These are phyloP conservation scores for Boletus sp. DNA, from an alignment of 768 basidiomycete genomes.

Conservation along the genomic window DNA sequence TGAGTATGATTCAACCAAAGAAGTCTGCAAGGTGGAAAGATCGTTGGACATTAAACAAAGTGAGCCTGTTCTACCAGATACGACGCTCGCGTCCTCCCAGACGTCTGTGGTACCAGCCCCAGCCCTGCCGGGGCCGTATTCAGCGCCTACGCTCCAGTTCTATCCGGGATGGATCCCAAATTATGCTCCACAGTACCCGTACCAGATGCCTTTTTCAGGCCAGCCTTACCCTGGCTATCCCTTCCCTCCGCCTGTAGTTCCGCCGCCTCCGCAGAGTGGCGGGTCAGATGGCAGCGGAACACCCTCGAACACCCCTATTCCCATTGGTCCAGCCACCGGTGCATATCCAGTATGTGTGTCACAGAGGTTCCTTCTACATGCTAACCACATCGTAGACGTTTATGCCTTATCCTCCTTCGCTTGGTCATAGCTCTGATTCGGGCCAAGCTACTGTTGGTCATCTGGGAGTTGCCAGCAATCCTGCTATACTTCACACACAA, in stretches of 20 bases:
- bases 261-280: conserved; percentile 30
- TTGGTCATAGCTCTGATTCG: conserved; percentile 29
- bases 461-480: conserved; percentile 15
- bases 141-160: conserved; percentile 44
- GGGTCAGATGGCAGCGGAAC: conserved; percentile 40
- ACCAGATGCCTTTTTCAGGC: conserved; percentile 49
- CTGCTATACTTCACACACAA: conserved; percentile 31
- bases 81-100: conserved; percentile 17
- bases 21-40: background rate
- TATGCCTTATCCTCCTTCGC: conserved; percentile 46
- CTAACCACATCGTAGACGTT: conserved; percentile 39
- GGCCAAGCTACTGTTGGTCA: conserved; percentile 23
- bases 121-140: conserved; percentile 31
- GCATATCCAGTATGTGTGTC: conserved; percentile 47
- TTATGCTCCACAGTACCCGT: conserved; percentile 50
- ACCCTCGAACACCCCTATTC: conserved; percentile 27
- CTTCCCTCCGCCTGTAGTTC: conserved; percentile 25
- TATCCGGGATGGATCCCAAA: conserved; percentile 55
- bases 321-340: conserved; percentile 38
- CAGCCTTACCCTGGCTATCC: conserved; percentile 47
- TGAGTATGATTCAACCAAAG: conserved; percentile 4
- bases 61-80: conserved; percentile 7
- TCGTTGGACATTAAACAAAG: conserved; percentile 32
- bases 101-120: conserved; percentile 27
- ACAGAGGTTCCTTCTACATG: background rate